Base-by-base conservation (phyloP, 1,284 basidiomycete species). In the Trichosporon faecale region DNA sequence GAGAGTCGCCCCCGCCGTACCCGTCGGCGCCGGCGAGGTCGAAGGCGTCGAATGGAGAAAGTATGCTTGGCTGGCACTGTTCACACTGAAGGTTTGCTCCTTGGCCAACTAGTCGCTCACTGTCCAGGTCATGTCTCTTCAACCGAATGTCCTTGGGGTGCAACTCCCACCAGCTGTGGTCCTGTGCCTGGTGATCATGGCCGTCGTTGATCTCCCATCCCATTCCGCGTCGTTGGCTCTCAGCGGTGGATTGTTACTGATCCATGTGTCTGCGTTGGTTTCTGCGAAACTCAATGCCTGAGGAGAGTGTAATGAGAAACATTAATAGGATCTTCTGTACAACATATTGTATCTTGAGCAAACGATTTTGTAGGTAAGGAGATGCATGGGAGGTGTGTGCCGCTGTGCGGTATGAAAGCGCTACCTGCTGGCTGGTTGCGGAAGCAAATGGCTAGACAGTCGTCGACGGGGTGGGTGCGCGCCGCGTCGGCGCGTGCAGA, bases 91-190 rank as follows among this genome's bases (percentile, higher is more conserved):
- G 67, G 75, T 75, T 49, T 46, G 72, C 67, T 16, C 11, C 37
- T 1, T 27, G 9, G 52, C 14, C 2, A 11, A 5, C 57, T 40
- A 8, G 18, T 7, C 27, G 40, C 27, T 31, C 23, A 33, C 25
- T 7, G 14, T 8, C 60, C 75, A 76, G 75, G 71, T 77, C 11
- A 23, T 75, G 33, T 75, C 76, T 2, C 63, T 77, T 1, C 77
- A 77, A 65, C 72, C 75, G 3, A 57, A 66, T 14, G 25, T 78
- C 1, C 46, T 61, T 1, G 69, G 68, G 5, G 21, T 61, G 18
- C 31, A 63, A 25, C 66, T 75, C 11, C 60, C 72, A 2, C 44
- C 66, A 9, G 9, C 57, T 8, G 40, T 66, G 6, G 65, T 70
- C 6, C 27, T 76, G 2, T 33, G 69, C 2, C 66, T 77, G 6